These are phyloP conservation scores for Acer campestre DNA, from an alignment of 345 rosid species.

Conservation along the genomic window DNA sequence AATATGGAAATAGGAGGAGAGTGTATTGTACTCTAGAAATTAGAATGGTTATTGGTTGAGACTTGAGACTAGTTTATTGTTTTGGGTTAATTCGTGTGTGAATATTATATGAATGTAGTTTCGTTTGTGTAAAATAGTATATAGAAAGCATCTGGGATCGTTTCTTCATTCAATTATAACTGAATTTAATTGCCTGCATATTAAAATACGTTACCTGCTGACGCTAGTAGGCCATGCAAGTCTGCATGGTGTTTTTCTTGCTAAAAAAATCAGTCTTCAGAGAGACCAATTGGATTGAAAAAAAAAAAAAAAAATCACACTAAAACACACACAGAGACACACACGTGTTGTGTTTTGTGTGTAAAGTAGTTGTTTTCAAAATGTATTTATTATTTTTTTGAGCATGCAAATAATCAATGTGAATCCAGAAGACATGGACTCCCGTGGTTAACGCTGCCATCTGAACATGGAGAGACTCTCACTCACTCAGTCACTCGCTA, in stretches of 20 bases:
- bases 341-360: too few relatives aligned
- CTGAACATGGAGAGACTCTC: not conserved
- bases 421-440: not conserved
- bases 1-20: not conserved
- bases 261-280: not conserved
- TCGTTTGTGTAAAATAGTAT: not conserved
- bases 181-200: not conserved
- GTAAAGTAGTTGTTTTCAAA: too few relatives aligned
- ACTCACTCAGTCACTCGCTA: too few relatives aligned
- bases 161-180: not conserved
- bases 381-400: not conserved
- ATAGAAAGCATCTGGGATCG: not conserved
- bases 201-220: not conserved
- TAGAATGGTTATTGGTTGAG: too few relatives aligned
- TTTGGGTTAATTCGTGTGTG: not conserved
- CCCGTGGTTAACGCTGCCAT: slow-evolving; percentile 27
- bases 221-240: not conserved
- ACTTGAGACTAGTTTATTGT: not conserved
- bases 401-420: not conserved
- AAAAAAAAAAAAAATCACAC: too few relatives aligned
- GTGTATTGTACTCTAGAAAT: not conserved
- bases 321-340: too few relatives aligned
- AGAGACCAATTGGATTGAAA: too few relatives aligned
- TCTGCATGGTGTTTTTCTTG: not conserved
- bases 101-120: not conserved